Base-by-base conservation (phyloP, 148 eudicot genomes). In the Rhododendron molle region DNA sequence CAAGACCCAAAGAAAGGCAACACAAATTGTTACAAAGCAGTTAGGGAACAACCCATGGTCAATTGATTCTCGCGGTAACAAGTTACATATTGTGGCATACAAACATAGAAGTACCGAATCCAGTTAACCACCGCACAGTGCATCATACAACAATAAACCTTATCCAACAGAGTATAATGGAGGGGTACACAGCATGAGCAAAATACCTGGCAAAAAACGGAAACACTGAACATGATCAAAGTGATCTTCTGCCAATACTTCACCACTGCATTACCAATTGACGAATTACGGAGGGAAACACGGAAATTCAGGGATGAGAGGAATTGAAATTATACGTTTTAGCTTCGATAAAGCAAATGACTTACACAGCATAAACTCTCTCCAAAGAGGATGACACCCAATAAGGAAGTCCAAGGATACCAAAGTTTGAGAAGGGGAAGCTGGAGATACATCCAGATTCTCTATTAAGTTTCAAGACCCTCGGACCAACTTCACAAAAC, bases 361-460 rank as follows among this genome's bases (percentile, higher is more conserved):
- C 98, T 92, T 89, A 95, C 99, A 30, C 79, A 84, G 88, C 76
- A 87, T 86, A 95, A 73, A 88, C 93, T 90, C 88, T 90, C 90
- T 97, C 99, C 87, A 94, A 85, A 86, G 95, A 86, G 74, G 74
- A 89, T 62, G 91, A 54, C 77, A 91, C 84, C 99, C 99, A 97
- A 86, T 92, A 97, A 30, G 99, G 98, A 54, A 94, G 89, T 44
- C 98, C 96, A 76, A 95, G 95, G 72, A 81, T 78, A 49, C 98
- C 94, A 62, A 94, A 91, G 84, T 94, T 97, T 49, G 97, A 91
- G 44, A 95, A 88, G 62, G 86, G 86, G 60, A 93, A 86, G 86
- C 83, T 90, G 69, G 95, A 89, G 83, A 88, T 81, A 74, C 81
- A 86, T 84, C 91, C 91, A 88, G 94, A 88, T 83, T 84, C 87